Evolutionary conservation across 208 protist genomes (phyloP), one percentile per base, ranked within the genome.

Genomic region (Herpetomonas muscarum): DNA sequence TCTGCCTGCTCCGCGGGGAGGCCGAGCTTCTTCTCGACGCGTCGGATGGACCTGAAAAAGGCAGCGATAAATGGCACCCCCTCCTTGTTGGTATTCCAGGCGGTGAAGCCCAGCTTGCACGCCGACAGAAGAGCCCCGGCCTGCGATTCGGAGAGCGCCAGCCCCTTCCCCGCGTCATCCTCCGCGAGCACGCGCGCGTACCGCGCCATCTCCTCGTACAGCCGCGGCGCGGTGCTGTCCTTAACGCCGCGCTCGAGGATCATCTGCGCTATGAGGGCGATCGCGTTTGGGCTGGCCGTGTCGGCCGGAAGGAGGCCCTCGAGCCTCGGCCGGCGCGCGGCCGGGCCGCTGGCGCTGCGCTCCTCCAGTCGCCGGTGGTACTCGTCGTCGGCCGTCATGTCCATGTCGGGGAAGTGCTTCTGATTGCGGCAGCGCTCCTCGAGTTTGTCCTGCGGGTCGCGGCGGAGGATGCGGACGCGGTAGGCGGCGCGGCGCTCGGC

Each of bases 161-260:
- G 31, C 25, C 4, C 61, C 12, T 39, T 41, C 24, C 29, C 59
- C 26, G 48, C 39, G n/a, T 62, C 19, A 34, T 66, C 62, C 9
- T 41, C 57, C 13, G 76, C 61, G 21, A 89, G 64, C 31, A 70
- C 52, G 31, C 76, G 80, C n/a, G 90, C 54, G 25, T 64, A 65
- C 12, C 67, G 61, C 9, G 67, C 70, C n/a, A 96, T 72, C 58
- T 92, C 85, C 3, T 36, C 26, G 39, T 90, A 83, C 31, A 88
- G 52, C 49, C 69, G 68, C 26, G 80, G 61, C 31, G 82, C 44
- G 25, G 67, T 72, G 2, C 68, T 49, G 56, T 96, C 89, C 0
- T 76, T 59, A 17, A 85, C 76, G 36, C 89, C 89, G n/a, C 89
- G 80, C 72, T 96, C 85, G 55, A 89, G 70, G 30, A 93, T 72